A percentile compares a stretch with the other conserved stretches of the same genome.
Conservation (phyloP, 1,139 yeast species). For the Taphrina pruni region DNA sequence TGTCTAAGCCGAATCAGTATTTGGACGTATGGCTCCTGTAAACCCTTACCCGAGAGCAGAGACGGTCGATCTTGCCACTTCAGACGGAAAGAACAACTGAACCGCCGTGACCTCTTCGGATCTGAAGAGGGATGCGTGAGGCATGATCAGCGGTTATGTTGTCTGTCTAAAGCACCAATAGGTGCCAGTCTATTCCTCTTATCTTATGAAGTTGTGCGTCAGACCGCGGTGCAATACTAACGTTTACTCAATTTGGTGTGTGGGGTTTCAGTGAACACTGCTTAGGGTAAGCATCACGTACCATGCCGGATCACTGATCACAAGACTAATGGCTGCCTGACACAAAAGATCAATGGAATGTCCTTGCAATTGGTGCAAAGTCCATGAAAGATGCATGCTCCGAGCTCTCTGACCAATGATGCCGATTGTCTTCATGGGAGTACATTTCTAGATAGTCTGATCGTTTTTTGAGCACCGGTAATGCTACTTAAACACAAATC, state of each 20-base stretch:
- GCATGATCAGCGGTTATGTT: slow-evolving; percentile 12
- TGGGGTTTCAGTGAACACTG: neutral
- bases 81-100: slow-evolving; percentile 90
- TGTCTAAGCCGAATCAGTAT: slow-evolving; percentile 50
- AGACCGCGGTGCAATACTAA: neutral
- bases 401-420: too few species aligned
- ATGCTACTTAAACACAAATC: neutral
- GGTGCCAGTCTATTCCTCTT: neutral
- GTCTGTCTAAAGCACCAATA: too few species aligned
- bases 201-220: neutral
- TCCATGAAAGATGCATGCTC: too few species aligned
- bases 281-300: neutral
- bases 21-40: neutral
- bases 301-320: neutral
- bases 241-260: neutral
- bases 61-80: slow-evolving; percentile 85
- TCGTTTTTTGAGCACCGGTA: too few species aligned
- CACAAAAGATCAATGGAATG: neutral
- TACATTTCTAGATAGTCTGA: too few species aligned
- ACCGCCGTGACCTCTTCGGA: slow-evolving; percentile 53
- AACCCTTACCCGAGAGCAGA: slow-evolving; percentile 65
- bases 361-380: neutral
- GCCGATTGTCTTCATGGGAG: too few species aligned
- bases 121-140: slow-evolving; percentile 38
- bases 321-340: neutral